Evolutionary conservation across 352 stramenopile genomes (phyloP).

Genomic region (Phytophthora quininea): DNA sequence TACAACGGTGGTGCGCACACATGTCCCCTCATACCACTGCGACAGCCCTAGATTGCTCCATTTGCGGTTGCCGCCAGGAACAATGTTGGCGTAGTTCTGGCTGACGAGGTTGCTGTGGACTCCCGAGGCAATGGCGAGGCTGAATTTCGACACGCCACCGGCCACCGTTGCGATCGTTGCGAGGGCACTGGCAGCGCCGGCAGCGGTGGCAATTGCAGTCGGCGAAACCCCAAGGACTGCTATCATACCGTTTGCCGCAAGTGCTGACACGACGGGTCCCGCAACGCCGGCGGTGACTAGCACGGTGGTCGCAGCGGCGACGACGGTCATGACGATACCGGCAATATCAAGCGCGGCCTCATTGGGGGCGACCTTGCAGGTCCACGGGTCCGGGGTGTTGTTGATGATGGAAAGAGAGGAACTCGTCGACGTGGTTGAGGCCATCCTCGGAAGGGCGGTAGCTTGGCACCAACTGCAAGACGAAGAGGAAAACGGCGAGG

Average conservation of each 20-base stretch:
- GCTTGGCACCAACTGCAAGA: no score
- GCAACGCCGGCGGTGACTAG: conserved; percentile 35
- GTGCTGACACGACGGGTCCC: conserved; percentile 29
- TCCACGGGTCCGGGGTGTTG: conserved; percentile 44
- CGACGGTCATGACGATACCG: conserved; percentile 12
- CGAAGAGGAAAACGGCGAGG: no score
- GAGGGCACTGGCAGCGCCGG: conserved; percentile 16
- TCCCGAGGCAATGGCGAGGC: conserved; percentile 36
- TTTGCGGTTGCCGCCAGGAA: conserved; percentile 24
- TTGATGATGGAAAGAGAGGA: conserved; percentile 55
- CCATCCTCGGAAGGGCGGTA: no score
- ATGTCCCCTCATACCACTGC: conserved; percentile 54
- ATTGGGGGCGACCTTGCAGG: conserved; percentile 46
- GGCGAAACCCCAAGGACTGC: conserved; percentile 41
- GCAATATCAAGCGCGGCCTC: conserved; percentile 47
- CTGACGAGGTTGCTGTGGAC: conserved; percentile 41
- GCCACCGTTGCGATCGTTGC: conserved; percentile 19
- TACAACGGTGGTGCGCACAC: conserved; percentile 45
- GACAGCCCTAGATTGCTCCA: conserved; percentile 52
- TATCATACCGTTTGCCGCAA: conserved; percentile 34
- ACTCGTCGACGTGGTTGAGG: no score
- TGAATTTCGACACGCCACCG: conserved; percentile 37
- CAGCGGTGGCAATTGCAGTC: conserved; percentile 22
- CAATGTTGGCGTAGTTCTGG: conserved; percentile 33
- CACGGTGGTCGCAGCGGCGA: conserved; percentile 18